Evolutionary conservation across 2,329 filamentous ascomycete genomes (phyloP), one percentile per base, ranked within the genome.

Genomic region (Fonsecaea nubica): DNA sequence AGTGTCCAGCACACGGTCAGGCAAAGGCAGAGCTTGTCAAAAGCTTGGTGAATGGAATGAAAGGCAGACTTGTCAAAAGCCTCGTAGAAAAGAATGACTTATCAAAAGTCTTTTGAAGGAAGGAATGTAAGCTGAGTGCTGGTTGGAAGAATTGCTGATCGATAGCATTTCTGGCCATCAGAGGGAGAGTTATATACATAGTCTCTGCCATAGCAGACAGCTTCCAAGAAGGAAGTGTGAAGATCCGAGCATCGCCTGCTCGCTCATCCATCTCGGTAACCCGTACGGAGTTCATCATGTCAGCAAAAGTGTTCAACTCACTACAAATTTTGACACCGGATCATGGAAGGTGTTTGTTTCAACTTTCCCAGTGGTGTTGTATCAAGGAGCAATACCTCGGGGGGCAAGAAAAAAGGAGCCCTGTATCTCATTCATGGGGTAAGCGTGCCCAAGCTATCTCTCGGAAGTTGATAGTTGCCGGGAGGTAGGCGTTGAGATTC

Each of bases 251-350:
- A 63, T 61, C 53, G 63, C 53, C 58, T 38, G 59, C 45, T 42
- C 35, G n/a, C 12, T 45, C 21, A 38, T 56, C 48, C 42, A 48
- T 56, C 63, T 62, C 52, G 60, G 36, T 62, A 62, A 52, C 35
- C 60, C 60, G 25, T 56, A 62, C 35, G 50, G 60, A 62, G 50
- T 25, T 33, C 33, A 56, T 40, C 12, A 3, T 32, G 38, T 36
- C 38, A 48, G 50, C 50, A 50, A 12, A 45, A 56, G 45, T 58
- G 36, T 33, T 54, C 58, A 62, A 36, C 45, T 48, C 36, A 60
- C 63, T 66, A 66, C 68, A 70, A 66, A 68, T 68, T 63, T 38
- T 70, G 68, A 70, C 58, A 70, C 68, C 57, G 68, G 63, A 64
- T 33, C 36, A 35, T 62, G 56, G 53, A 62, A 30, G 57, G 21